Percentiles rank a stretch among this genome's conserved stretches.
phyloP scores from a whole-genome alignment of 345 rosid species.

The Aquilaria malaccensis region DNA sequence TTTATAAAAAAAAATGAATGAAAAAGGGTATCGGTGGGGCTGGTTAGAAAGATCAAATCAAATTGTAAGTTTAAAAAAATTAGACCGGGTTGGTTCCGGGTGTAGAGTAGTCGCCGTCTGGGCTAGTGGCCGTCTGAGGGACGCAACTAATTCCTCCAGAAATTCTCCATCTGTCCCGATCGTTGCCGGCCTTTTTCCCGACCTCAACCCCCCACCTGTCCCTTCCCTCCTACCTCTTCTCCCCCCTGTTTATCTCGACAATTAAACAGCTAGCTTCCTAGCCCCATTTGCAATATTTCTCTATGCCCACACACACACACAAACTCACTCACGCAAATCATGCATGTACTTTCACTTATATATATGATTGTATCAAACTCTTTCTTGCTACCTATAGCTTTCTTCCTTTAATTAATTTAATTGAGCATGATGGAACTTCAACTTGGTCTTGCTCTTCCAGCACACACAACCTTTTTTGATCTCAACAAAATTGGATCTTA shows the following conservation, averaged over 20 bases:
- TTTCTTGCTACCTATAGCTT: not conserved
- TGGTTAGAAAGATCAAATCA: no score
- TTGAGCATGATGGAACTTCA: conserved; percentile 40
- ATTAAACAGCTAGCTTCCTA: conserved; percentile 1
- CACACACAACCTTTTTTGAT: conserved; percentile 10
- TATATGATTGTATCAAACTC: no score
- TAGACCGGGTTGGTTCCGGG: no score
- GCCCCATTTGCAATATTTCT: conserved; percentile 11
- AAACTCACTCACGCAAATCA: no score
- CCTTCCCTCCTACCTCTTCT: conserved; percentile 21
- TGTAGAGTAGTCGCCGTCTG: no score
- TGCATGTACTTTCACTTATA: no score
- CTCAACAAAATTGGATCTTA: conserved; percentile 11
- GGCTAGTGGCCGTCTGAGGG: not conserved
- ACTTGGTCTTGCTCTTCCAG: conserved; percentile 37
- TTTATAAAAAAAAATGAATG: no score
- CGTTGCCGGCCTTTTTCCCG: conserved; percentile 63
- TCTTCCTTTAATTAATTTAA: not conserved
- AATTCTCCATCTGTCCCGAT: conserved; percentile 33
- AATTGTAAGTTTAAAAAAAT: no score
- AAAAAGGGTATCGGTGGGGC: no score
- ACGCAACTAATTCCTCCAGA: conserved; percentile 21
- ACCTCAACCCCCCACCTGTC: conserved; percentile 50
- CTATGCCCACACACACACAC: not conserved
- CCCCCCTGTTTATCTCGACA: not conserved